Conservation (phyloP, 2,329 filamentous ascomycete genomes). For the Fragosphaeria purpurea region DNA sequence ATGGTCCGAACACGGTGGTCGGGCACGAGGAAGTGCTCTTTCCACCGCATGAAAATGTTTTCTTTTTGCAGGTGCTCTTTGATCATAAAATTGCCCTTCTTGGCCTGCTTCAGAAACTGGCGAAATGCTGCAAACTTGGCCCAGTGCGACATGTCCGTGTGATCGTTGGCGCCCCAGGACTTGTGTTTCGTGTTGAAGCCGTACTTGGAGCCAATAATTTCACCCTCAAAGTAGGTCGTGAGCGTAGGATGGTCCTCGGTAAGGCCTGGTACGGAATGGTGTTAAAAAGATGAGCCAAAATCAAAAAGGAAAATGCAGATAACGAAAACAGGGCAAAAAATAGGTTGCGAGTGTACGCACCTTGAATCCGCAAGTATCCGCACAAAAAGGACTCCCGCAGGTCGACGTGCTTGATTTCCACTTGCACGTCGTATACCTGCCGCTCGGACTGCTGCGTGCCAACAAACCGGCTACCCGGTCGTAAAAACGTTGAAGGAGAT, state of each 20-base stretch:
- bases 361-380: slow-evolving; percentile 91
- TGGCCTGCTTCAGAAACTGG: slow-evolving; percentile 54
- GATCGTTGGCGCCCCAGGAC: slow-evolving; percentile 84
- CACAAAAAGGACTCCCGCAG: slow-evolving; percentile 90
- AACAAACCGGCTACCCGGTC: slow-evolving; percentile 76
- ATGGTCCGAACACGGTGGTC: slow-evolving; percentile 89
- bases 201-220: slow-evolving; percentile 93
- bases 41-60: slow-evolving; percentile 98
- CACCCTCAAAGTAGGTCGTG: slow-evolving; percentile 95
- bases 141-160: slow-evolving; percentile 91
- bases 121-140: slow-evolving; percentile 79
- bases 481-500: slow-evolving; percentile 76
- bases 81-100: slow-evolving; percentile 46
- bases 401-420: slow-evolving; percentile 94
- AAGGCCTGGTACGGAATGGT: slow-evolving; percentile 48
- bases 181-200: slow-evolving; percentile 85
- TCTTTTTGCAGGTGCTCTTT: slow-evolving; percentile 70
- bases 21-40: slow-evolving; percentile 93
- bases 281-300: neutral
- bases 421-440: slow-evolving; percentile 89
- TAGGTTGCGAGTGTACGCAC: slow-evolving; percentile 31
- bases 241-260: slow-evolving; percentile 95
- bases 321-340: too few relatives aligned
- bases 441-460: slow-evolving; percentile 90
- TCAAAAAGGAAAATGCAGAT: neutral